Conservation (phyloP, 768 basidiomycete species). For the Boletus huronensis region DNA sequence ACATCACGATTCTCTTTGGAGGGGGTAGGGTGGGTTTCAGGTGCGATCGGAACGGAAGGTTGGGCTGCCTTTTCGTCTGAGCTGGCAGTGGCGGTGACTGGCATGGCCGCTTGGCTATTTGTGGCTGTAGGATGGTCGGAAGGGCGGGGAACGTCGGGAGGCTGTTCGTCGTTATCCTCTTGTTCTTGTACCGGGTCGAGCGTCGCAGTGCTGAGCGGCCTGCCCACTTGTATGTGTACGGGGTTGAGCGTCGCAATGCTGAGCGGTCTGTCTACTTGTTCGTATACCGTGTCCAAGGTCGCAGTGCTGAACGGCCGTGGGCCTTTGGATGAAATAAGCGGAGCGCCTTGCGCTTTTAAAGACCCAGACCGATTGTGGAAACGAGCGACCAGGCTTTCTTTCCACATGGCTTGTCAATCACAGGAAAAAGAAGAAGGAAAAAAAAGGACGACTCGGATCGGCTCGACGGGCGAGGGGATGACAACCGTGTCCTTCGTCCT, state of each 20-base stretch:
- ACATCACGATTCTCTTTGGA: slow-evolving; percentile 7
- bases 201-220: too few species aligned
- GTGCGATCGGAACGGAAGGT: neutral
- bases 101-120: neutral
- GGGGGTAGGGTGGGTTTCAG: neutral
- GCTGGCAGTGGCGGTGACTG: neutral
- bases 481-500: neutral
- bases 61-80: neutral
- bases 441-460: neutral
- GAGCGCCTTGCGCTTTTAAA: slow-evolving; percentile 5
- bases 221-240: too few species aligned
- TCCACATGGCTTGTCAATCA: slow-evolving; percentile 10
- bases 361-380: slow-evolving; percentile 11
- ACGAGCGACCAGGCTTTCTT: slow-evolving; percentile 10
- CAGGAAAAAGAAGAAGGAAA: neutral
- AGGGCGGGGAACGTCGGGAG: neutral
- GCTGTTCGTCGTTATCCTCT: neutral
- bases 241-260: too few species aligned
- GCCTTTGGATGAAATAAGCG: slow-evolving; percentile 12
- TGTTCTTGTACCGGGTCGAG: slow-evolving; percentile 15
- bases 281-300: neutral
- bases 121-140: neutral
- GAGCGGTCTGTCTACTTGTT: neutral
- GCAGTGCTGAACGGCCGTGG: slow-evolving; percentile 2
- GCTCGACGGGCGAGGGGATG: neutral